Base-by-base conservation (phyloP, 2,329 filamentous ascomycete genomes). In the Trichoderma guizhouense region DNA sequence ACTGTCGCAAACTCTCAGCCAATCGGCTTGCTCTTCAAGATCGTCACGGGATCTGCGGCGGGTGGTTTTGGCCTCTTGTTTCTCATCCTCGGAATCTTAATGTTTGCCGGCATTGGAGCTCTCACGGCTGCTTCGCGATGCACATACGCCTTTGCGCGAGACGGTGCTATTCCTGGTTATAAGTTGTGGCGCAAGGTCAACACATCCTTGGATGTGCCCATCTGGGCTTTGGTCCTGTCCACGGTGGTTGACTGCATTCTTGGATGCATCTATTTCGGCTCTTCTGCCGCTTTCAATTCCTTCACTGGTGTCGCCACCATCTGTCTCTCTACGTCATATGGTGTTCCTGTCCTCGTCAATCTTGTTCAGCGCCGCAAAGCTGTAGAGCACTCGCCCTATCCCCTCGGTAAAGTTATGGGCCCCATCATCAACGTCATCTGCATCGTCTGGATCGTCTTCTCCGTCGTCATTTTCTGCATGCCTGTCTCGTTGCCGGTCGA, bases 291-390 rank as follows among this genome's bases (percentile, higher is more conserved):
- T 0, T 95, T 95, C 83, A 92, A 91, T 83, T 91, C 89, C 11
- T 94, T 95, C 80, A 94, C 92, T 0, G 92, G 92, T 32, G 92
- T 94, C 1, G 92, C 92, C 1, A 94, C 92, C 5, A 94, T 95
- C 78, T 94, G 92, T 74, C 86, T 95, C 0, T 91, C 89, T 0
- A 89, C 90, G 5, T 93, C 91, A 0, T 95, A 95, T 79, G 92
- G 90, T 15, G 85, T 94, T 18, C 93, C 93, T 0, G 93, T 95
- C 69, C 81, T 94, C 12, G 90, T 95, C 72, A 91, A 87, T 12
- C 82, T 95, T 3, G 76, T 94, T 1, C 88, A 91, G 18, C 86
- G 90, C 11, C 87, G 93, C n/a, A 85, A 87, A 67, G 86, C 89
- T 43, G 88, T 94, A n/a, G 84, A 85, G 65, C 81, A 90, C 75